Conservation (phyloP, 2,329 filamentous ascomycete genomes). For the Cordyceps cateniannulata region DNA sequence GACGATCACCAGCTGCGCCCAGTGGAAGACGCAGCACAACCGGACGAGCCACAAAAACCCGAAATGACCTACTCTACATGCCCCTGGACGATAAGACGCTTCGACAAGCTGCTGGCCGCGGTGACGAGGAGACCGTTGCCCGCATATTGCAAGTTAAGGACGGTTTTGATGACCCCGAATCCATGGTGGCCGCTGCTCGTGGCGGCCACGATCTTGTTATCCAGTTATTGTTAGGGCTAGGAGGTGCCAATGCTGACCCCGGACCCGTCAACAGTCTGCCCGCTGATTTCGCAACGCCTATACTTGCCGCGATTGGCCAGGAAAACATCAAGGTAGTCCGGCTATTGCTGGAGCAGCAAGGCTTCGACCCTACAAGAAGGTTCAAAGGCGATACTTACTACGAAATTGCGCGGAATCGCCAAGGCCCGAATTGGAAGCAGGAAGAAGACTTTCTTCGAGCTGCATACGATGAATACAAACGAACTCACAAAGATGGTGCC, state of each 20-base stretch:
- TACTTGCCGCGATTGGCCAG: conserved; percentile 88
- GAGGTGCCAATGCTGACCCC: conserved; percentile 61
- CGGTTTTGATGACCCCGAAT: conserved; percentile 67
- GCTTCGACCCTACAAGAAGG: conserved; percentile 76
- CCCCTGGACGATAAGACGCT: conserved; percentile 56
- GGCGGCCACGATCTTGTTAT: conserved; percentile 87
- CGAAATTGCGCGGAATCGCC: conserved; percentile 76
- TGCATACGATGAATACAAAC: conserved; percentile 61
- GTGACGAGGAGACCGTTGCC: conserved; percentile 55
- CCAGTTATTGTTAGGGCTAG: conserved; percentile 67
- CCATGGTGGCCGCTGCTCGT: conserved; percentile 83
- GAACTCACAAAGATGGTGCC: conserved; percentile 39
- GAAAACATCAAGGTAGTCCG: conserved; percentile 79
- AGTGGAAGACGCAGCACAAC: conserved; percentile 46
- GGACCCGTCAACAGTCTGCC: conserved; percentile 53
- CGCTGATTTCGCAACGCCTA: conserved; percentile 77
- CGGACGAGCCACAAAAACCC: conserved; percentile 56
- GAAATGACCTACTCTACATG: conserved; percentile 58
- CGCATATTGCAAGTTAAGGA: conserved; percentile 56
- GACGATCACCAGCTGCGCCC: conserved; percentile 46
- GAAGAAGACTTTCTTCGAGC: conserved; percentile 77
- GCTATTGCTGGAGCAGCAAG: conserved; percentile 66
- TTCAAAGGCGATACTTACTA: conserved; percentile 76
- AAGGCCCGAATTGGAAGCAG: conserved; percentile 83
- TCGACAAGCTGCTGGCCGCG: conserved; percentile 52